A percentile compares a stretch with the other conserved stretches of the same genome.
phyloP scores from a whole-genome alignment of 441 rosid genomes.

The Gossypium lobatum region DNA sequence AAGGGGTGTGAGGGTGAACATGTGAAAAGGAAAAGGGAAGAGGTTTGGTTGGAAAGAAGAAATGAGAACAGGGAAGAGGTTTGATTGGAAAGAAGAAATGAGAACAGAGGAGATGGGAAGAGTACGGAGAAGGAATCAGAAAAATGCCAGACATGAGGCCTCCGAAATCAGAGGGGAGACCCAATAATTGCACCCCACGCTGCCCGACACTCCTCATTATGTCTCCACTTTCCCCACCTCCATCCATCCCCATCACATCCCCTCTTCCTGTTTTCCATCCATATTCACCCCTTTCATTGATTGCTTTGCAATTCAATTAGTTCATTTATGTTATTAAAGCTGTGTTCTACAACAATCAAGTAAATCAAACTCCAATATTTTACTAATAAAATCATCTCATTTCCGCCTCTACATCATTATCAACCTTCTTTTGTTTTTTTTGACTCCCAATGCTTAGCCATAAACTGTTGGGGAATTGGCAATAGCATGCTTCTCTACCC shows the following conservation, averaged over 20 bases:
- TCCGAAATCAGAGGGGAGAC: slow-evolving; percentile 52
- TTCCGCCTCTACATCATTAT: no score
- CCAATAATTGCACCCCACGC: slow-evolving; percentile 63
- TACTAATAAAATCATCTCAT: no score
- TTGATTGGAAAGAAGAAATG: slow-evolving; percentile 3
- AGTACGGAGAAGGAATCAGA: slow-evolving; percentile 45
- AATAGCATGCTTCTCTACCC: background rate
- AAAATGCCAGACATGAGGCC: slow-evolving; percentile 60
- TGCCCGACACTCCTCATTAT: slow-evolving; percentile 4
- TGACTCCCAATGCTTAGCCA: background rate
- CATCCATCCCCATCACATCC: background rate
- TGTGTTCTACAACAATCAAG: no score
- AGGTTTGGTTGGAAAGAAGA: no score
- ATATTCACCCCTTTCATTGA: no score
- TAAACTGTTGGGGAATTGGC: background rate
- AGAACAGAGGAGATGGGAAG: slow-evolving; percentile 27
- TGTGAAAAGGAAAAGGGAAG: slow-evolving; percentile 1
- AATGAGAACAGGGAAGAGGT: no score
- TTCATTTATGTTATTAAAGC: no score
- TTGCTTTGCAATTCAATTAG: no score
- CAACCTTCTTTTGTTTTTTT: background rate
- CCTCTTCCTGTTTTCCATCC: background rate
- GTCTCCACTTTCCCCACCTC: background rate
- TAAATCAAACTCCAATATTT: no score
- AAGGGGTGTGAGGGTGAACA: background rate